phyloP scores from a whole-genome alignment of 352 stramenopile species.

The Globisporangium cystogenes region DNA sequence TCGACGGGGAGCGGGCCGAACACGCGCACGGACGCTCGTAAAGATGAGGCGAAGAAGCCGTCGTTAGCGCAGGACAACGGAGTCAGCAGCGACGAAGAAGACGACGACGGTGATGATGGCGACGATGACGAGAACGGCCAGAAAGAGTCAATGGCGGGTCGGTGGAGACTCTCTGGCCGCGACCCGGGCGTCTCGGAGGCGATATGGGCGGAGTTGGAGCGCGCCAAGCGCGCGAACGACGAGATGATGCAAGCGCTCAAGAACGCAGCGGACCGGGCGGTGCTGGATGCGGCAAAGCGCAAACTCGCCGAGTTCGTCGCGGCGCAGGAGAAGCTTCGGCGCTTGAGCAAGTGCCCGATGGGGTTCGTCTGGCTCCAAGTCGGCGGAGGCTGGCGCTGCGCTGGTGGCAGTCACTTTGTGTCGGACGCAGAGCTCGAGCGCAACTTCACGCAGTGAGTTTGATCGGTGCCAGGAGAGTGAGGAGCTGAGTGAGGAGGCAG shows the following conservation, averaged over 20 bases:
- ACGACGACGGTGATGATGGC: constrained; percentile 15
- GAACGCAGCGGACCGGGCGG: constrained; percentile 6
- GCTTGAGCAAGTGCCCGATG: constrained; percentile 50
- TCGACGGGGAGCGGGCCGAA: constrained; percentile 6
- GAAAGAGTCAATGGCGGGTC: constrained; percentile 8
- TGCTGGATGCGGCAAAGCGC: constrained; percentile 15
- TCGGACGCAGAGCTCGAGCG: constrained; percentile 56
- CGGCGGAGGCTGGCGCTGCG: constrained; percentile 68
- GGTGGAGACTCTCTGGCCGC: constrained; percentile 14
- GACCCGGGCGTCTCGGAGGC: constrained; percentile 58
- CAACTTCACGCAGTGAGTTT: constrained; percentile 38
- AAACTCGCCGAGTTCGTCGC: constrained; percentile 29
- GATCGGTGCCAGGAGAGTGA: background rate
- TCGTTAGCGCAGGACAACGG: background rate
- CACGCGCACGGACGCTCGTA: background rate
- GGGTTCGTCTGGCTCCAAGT: constrained; percentile 65
- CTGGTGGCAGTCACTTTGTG: constrained; percentile 69
- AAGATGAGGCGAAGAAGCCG: background rate
- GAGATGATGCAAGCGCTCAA: constrained; percentile 22
- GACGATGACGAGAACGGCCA: constrained; percentile 14
- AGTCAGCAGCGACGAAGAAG: constrained; percentile 14
- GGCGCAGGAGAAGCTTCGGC: constrained; percentile 55
- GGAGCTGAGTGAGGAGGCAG: no score
- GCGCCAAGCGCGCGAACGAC: constrained; percentile 49
- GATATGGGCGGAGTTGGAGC: constrained; percentile 62